phyloP scores from a whole-genome alignment of 1,284 basidiomycete species.

The Ustilago sp. region DNA sequence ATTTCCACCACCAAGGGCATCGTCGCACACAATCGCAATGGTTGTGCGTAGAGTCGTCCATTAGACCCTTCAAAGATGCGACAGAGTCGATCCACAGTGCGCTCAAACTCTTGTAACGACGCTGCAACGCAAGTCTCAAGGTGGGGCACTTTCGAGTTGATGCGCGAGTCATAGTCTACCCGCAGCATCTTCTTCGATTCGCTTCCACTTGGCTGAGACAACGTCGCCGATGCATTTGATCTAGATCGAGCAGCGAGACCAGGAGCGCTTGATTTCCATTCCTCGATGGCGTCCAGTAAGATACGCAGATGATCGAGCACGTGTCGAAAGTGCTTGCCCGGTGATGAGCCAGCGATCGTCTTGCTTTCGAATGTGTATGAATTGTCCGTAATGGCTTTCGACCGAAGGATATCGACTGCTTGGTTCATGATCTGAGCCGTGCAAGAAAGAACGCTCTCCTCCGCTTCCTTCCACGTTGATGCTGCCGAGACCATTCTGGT shows the following conservation, averaged over 20 bases:
- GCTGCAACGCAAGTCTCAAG: slow-evolving; percentile 48
- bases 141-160: slow-evolving; percentile 29
- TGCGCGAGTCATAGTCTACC: slow-evolving; percentile 61
- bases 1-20: slow-evolving; percentile 57
- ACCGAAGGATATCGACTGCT: slow-evolving; percentile 48
- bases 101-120: slow-evolving; percentile 50
- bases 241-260: neutral
- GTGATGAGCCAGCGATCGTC: slow-evolving; percentile 52
- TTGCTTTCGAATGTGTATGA: slow-evolving; percentile 42
- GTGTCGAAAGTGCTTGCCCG: slow-evolving; percentile 62
- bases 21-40: slow-evolving; percentile 54
- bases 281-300: slow-evolving; percentile 47
- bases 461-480: slow-evolving; percentile 39
- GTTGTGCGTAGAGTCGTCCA: slow-evolving; percentile 35
- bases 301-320: slow-evolving; percentile 60
- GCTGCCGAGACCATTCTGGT: slow-evolving; percentile 18
- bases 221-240: slow-evolving; percentile 1
- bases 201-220: neutral
- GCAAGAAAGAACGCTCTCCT: slow-evolving; percentile 52
- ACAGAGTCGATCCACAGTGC: slow-evolving; percentile 31
- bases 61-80: slow-evolving; percentile 34
- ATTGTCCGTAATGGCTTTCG: slow-evolving; percentile 34
- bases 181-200: slow-evolving; percentile 12
- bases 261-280: slow-evolving; percentile 18
- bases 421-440: slow-evolving; percentile 61